Conservation (phyloP, 108 stramenopile genomes). For the Asterionellopsis glacialis region DNA sequence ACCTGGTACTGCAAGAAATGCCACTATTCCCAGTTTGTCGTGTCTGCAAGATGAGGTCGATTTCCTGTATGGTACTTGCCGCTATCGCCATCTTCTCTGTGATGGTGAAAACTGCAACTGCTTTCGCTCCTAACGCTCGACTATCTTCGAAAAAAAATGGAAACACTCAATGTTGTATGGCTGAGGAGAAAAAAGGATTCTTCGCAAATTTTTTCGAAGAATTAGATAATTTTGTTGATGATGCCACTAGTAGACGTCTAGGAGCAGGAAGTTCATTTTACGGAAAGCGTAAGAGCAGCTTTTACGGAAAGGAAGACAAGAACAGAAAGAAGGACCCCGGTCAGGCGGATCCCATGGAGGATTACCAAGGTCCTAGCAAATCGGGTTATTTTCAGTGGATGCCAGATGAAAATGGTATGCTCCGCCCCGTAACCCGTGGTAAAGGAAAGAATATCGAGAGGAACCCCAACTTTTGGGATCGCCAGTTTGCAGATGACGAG, state of each 20-base stretch:
- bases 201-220: constrained; percentile 72
- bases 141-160: not conserved
- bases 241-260: constrained; percentile 74
- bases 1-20: too few relatives aligned
- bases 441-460: constrained; percentile 66
- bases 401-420: constrained; percentile 63
- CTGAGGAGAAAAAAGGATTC: not conserved
- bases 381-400: constrained; percentile 84
- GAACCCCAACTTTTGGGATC: constrained; percentile 35
- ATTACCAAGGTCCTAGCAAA: constrained; percentile 70
- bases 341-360: constrained; percentile 52
- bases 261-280: constrained; percentile 80
- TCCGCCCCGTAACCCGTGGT: constrained; percentile 70
- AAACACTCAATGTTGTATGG: not conserved
- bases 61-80: too few relatives aligned
- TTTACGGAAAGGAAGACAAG: constrained; percentile 58
- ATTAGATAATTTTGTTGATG: constrained; percentile 86
- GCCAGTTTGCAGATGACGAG: constrained; percentile 16
- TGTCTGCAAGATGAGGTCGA: too few relatives aligned
- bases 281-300: constrained; percentile 67
- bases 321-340: constrained; percentile 54
- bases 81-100: not conserved
- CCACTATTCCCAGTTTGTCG: too few relatives aligned
- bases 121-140: not conserved
- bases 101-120: not conserved